phyloP scores from a whole-genome alignment of 306 rosid species.

The Medicago lupulina region DNA sequence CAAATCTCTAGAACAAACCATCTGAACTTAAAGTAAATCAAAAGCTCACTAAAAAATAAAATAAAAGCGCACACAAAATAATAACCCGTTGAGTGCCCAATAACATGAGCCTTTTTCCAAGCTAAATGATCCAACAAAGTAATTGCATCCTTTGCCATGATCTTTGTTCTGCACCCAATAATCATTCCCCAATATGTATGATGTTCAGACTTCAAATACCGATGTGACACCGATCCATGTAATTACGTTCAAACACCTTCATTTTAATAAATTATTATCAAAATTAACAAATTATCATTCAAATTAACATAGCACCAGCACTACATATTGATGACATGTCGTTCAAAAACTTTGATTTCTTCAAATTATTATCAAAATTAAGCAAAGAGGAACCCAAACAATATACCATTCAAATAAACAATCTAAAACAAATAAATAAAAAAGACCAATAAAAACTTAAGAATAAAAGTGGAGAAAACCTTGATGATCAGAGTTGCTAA shows the following conservation, averaged over 20 bases:
- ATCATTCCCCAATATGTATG: neutral
- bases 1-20: neutral
- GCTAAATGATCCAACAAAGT: conserved; percentile 86
- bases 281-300: no score
- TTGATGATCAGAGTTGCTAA: conserved; percentile 61
- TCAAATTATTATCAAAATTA: neutral
- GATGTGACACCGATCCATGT: no score
- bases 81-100: conserved; percentile 99
- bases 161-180: conserved; percentile 76
- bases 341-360: no score
- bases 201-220: no score
- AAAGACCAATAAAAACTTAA: neutral
- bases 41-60: no score
- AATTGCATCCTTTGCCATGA: conserved; percentile 90
- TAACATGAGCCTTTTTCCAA: conserved; percentile 86
- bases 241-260: no score
- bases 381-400: neutral
- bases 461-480: neutral
- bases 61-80: neutral
- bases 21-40: neutral
- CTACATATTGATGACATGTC: neutral
- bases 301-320: conserved; percentile 20
- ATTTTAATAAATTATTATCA: no score
- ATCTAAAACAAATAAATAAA: no score
- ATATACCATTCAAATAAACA: no score